Base-by-base conservation (phyloP, 2,329 filamentous ascomycete species). In the Pyricularia sp. region DNA sequence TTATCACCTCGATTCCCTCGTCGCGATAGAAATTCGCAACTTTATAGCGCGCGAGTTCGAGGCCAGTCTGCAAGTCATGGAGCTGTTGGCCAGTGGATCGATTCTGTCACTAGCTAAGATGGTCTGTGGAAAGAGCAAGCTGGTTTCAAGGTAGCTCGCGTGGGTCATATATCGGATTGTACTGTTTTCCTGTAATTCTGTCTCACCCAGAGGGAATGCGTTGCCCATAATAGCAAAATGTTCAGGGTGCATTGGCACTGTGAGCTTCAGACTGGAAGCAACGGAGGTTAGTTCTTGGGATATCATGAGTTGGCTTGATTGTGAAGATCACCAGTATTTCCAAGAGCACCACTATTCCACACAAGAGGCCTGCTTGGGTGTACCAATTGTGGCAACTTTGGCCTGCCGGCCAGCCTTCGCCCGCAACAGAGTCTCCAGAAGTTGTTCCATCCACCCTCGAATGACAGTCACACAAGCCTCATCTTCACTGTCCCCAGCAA, bases 61-160 rank as follows among this genome's bases (percentile, higher is more conserved):
- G 70, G 75, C 78, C 16, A 81, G 78, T 65, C 70, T 84, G 70
- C 80, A 84, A 71, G 81, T 84, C 0, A 71, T 84, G 65, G 82
- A 85, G 69, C 71, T 85, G 66, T 72, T 84, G 59, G 80, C 78
- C 8, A 81, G 79, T 67, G 80, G 81, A 2, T 78, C 76, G 31
- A 79, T 2, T 60, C 63, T 67, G 64, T 66, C 66, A 24, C 62
- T 68, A 63, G 60, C 67, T 40, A 68, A 67, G 67, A 66, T 66
- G 7, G 66, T 68, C 19, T 67, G 66, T 24, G 67, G 63, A 24
- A 68, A 68, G 67, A 68, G 67, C 68, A 78, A 77, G 68, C 66
- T 77, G 22, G 70, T 0, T 70, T 83, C 64, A 3, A 4, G 9
- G 24, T 24, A 57, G 22, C 12, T 57, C 53, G 49, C 9, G 49